phyloP scores from a whole-genome alignment of 2,329 filamentous ascomycete genomes.

The Monilinia laxa region DNA sequence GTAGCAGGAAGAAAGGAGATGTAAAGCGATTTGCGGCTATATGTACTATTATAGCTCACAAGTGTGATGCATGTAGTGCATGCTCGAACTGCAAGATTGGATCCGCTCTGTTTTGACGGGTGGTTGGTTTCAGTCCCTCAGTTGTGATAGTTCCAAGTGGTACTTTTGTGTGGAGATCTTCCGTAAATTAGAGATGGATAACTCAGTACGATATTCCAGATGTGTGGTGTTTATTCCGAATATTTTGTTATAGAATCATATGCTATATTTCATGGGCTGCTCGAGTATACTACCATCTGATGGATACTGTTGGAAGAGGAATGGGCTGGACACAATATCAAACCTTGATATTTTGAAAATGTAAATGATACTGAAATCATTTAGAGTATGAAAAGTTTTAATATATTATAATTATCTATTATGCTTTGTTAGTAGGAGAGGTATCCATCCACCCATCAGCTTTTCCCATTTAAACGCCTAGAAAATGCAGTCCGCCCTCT shows the following conservation, averaged over 20 bases:
- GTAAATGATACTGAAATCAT: not conserved
- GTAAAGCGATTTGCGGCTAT: not conserved
- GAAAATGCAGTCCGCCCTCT: too few species aligned
- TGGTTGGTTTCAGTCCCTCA: not conserved
- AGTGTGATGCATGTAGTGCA: not conserved
- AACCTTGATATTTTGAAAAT: not conserved
- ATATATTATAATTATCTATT: not conserved
- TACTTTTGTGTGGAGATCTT: not conserved
- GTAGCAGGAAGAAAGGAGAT: not conserved
- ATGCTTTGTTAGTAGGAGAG: not conserved
- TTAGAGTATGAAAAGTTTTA: not conserved
- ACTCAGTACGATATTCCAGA: too few species aligned
- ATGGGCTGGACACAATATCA: not conserved
- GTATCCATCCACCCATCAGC: too few species aligned
- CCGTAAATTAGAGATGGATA: too few species aligned
- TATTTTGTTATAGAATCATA: not conserved
- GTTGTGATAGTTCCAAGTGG: not conserved
- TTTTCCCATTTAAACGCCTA: too few species aligned
- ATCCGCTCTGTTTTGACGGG: too few species aligned
- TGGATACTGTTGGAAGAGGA: not conserved
- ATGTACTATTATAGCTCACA: not conserved
- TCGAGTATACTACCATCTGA: not conserved
- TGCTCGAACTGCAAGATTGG: not conserved
- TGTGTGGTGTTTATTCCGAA: too few species aligned
- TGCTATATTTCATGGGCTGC: not conserved